Percentiles rank a stretch among this genome's conserved stretches.
phyloP scores from a whole-genome alignment of 495 filamentous ascomycete species.

The Choiromyces venosus region DNA sequence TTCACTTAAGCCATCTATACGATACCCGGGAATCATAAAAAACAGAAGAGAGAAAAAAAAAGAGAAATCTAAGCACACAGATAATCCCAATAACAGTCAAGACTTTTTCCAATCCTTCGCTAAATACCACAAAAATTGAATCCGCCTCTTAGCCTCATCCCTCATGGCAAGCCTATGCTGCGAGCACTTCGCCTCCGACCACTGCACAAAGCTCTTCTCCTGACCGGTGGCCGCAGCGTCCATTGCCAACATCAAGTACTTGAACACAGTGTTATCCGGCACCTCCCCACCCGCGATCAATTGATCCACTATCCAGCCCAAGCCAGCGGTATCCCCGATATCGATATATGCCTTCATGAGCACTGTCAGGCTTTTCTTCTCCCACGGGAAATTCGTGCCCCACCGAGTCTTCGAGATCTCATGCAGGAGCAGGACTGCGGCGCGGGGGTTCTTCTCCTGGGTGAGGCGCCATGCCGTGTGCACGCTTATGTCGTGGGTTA shows the following conservation, averaged over 20 bases:
- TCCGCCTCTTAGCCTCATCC: conserved; percentile 6
- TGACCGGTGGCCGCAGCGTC: conserved; percentile 18
- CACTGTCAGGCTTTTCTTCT: conserved; percentile 33
- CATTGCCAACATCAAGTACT: conserved; percentile 22
- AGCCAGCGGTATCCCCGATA: conserved; percentile 30
- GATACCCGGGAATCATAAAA: background rate
- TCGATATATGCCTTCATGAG: conserved; percentile 32
- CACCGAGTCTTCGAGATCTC: conserved; percentile 33
- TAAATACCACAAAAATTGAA: background rate
- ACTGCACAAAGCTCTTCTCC: conserved; percentile 25
- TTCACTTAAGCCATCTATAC: background rate
- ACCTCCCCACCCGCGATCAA: conserved; percentile 10
- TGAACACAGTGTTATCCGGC: conserved; percentile 27
- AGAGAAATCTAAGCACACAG: background rate
- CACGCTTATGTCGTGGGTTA: conserved; percentile 33
- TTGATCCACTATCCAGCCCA: conserved; percentile 33
- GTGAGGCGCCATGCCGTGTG: conserved; percentile 30
- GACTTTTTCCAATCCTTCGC: background rate
- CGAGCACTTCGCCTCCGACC: conserved; percentile 16
- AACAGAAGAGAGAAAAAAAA: no score
- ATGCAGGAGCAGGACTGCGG: conserved; percentile 31
- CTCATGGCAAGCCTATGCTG: conserved; percentile 3
- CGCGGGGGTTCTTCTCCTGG: conserved; percentile 16
- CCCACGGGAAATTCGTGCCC: conserved; percentile 27
- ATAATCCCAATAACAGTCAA: background rate